These are phyloP conservation scores for Sugiyamaella valdiviana DNA, from an alignment of 805 yeast species.

Conservation along the genomic window DNA sequence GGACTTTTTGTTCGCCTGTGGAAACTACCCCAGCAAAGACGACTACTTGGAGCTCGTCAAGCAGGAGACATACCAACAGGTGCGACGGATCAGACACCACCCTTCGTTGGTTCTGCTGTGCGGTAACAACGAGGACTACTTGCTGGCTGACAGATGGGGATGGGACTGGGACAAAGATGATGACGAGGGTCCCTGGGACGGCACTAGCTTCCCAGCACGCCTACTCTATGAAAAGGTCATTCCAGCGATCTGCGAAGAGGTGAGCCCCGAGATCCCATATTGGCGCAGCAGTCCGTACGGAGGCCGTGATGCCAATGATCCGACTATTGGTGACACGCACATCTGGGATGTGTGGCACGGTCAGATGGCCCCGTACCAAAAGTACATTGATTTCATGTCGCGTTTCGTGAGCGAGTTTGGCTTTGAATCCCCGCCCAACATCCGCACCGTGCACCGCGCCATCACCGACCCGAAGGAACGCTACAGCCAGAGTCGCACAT, in stretches of 20 bases:
- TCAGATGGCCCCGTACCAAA: slow-evolving; percentile 38
- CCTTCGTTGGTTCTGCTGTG: slow-evolving; percentile 36
- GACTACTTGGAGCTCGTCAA: slow-evolving; percentile 33
- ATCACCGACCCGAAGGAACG: slow-evolving; percentile 36
- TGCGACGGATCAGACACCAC: slow-evolving; percentile 37
- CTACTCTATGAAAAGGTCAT: slow-evolving; percentile 34
- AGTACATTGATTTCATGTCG: slow-evolving; percentile 40
- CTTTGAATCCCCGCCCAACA: slow-evolving; percentile 41
- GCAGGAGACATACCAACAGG: slow-evolving; percentile 35
- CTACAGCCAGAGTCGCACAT: slow-evolving; percentile 38
- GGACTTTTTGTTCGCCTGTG: slow-evolving; percentile 52
- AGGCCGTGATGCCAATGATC: slow-evolving; percentile 23
- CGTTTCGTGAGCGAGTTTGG: slow-evolving; percentile 49
- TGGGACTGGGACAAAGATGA: slow-evolving; percentile 14
- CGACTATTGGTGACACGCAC: slow-evolving; percentile 43
- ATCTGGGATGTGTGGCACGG: slow-evolving; percentile 50
- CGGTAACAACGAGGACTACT: slow-evolving; percentile 45
- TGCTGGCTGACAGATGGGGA: slow-evolving; percentile 34
- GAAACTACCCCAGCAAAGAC: slow-evolving; percentile 42
- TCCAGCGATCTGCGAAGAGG: slow-evolving; percentile 1
- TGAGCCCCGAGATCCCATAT: slow-evolving; percentile 12
- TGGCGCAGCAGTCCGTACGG: slow-evolving; percentile 44
- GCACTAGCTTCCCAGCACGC: slow-evolving; percentile 37
- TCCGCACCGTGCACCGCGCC: slow-evolving; percentile 32
- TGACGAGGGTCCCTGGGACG: slow-evolving; percentile 13